These are phyloP conservation scores for Coprinopsis strossmayeri DNA, from an alignment of 768 basidiomycete species.

Conservation along the genomic window DNA sequence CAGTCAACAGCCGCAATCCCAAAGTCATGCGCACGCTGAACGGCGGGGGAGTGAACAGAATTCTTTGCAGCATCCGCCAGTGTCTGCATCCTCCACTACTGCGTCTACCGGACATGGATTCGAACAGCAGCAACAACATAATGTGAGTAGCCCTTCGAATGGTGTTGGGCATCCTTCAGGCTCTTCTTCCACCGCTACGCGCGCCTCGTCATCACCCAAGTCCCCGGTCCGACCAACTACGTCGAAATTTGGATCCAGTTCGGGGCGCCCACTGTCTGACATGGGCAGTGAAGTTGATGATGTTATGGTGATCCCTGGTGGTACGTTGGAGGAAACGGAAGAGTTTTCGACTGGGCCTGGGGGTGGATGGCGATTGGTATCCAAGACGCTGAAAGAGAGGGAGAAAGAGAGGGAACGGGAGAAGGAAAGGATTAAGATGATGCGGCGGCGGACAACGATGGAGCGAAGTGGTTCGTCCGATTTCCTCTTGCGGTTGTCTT, in stretches of 20 bases:
- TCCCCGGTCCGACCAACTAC: neutral
- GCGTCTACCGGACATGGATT: neutral
- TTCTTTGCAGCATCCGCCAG: neutral
- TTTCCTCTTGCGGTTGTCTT: neutral
- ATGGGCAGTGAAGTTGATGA: constrained; percentile 37
- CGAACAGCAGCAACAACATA: neutral
- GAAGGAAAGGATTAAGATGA: constrained; percentile 34
- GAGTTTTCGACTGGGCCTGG: constrained; percentile 27
- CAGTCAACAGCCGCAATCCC: neutral
- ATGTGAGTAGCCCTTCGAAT: neutral
- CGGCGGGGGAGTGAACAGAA: neutral
- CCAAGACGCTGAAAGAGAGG: constrained; percentile 15
- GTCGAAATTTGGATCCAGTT: constrained; percentile 4
- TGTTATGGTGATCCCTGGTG: constrained; percentile 33
- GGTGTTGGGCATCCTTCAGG: neutral
- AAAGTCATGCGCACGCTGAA: neutral
- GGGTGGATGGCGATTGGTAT: constrained; percentile 47
- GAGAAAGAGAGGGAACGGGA: constrained; percentile 20
- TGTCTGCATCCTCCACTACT: neutral
- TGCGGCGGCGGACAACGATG: constrained; percentile 52
- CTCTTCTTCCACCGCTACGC: neutral
- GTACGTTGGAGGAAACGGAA: constrained; percentile 38
- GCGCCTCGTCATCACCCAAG: neutral
- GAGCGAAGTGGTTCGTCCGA: constrained; percentile 31
- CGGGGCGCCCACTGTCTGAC: constrained; percentile 14